Conservation (phyloP, 352 stramenopile species). For the Pythium myriotylum region DNA sequence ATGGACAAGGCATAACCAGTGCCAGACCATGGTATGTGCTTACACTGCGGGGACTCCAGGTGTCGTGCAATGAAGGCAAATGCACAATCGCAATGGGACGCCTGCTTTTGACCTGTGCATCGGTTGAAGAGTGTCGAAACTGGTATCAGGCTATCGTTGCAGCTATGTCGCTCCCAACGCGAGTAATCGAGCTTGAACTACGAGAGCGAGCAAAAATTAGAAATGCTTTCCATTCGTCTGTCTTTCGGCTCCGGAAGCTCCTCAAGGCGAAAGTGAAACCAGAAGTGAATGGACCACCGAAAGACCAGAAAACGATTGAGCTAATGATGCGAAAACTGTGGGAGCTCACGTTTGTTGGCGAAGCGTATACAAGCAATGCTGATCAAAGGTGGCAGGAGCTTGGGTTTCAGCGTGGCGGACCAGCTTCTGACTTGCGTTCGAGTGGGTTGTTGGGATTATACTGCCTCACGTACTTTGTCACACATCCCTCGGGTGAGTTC, state of each 20-base stretch:
- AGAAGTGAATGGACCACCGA: conserved; percentile 64
- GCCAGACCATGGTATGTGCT: conserved; percentile 79
- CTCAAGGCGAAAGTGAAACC: conserved; percentile 81
- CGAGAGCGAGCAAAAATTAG: conserved; percentile 76
- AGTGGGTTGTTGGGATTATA: conserved; percentile 86
- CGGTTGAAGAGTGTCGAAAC: conserved; percentile 49
- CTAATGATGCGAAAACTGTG: conserved; percentile 81
- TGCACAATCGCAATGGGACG: conserved; percentile 64
- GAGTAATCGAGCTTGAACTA: conserved; percentile 82
- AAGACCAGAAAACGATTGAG: conserved; percentile 74
- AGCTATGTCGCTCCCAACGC: conserved; percentile 56
- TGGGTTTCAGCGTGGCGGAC: conserved; percentile 81
- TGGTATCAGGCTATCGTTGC: conserved; percentile 79
- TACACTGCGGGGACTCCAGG: conserved; percentile 61
- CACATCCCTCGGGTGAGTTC: conserved; percentile 61
- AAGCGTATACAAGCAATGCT: conserved; percentile 70
- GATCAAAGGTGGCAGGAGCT: conserved; percentile 83
- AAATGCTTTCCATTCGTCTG: conserved; percentile 61
- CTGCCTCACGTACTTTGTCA: conserved; percentile 85
- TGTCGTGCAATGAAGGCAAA: conserved; percentile 71
- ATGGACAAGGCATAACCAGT: conserved; percentile 53
- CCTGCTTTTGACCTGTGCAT: conserved; percentile 57
- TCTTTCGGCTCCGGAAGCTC: conserved; percentile 71
- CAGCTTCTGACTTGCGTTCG: conserved; percentile 79
- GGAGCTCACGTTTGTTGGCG: conserved; percentile 59